Evolutionary conservation across 495 filamentous ascomycete species (phyloP).

Genomic region (Pseudoneurospora amorphoporcata): DNA sequence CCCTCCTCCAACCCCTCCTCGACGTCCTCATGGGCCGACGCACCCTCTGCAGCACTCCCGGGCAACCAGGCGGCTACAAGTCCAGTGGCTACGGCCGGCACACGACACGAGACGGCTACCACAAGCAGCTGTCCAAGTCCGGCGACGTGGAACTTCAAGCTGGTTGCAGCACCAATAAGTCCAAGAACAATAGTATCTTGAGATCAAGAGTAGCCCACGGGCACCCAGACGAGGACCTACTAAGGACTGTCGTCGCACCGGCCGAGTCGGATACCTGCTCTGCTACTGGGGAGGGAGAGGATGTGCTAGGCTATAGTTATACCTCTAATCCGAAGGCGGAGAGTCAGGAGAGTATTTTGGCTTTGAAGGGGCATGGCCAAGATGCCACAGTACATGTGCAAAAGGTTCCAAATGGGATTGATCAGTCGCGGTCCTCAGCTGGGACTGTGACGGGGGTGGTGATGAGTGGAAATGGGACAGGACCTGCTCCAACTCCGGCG

Average conservation of each 20-base stretch:
- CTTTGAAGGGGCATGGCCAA: background rate
- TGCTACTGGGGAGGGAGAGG: background rate
- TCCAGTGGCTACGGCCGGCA: background rate
- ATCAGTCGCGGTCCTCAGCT: background rate
- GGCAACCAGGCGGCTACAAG: background rate
- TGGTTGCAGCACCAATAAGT: background rate
- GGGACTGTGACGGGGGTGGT: background rate
- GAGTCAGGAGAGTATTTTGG: background rate
- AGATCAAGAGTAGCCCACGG: background rate
- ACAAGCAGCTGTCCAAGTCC: background rate
- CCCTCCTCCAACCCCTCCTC: constrained; percentile 33
- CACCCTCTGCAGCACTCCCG: background rate
- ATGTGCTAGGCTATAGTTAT: background rate
- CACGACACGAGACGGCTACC: background rate
- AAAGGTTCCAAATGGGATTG: background rate
- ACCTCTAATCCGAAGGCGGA: background rate
- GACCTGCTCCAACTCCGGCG: background rate
- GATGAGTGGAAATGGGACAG: background rate
- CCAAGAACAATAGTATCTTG: background rate
- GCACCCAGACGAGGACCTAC: background rate
- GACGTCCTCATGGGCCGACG: constrained; percentile 9
- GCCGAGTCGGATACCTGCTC: background rate
- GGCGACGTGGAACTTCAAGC: background rate
- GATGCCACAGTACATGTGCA: background rate
- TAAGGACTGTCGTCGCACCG: background rate